A percentile compares a stretch with the other conserved stretches of the same genome.
Conservation (phyloP, 345 rosid species). For the Populus deltoides region DNA sequence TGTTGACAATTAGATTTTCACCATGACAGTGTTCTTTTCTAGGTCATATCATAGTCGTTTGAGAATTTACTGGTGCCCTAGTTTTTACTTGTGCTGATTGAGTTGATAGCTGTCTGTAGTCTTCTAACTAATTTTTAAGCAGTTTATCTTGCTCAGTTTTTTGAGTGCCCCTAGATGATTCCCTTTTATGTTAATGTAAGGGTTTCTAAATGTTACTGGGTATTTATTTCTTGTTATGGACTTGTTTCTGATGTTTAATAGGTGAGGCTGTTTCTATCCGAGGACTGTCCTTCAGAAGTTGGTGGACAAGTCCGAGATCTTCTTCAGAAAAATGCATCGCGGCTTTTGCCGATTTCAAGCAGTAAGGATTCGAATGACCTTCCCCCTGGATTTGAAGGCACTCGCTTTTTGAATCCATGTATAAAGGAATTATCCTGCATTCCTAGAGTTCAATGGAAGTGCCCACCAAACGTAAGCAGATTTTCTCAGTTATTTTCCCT, state of each 20-base stretch:
- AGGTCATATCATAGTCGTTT: not conserved
- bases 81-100: not conserved
- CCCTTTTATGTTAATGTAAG: not conserved
- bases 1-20: not conserved
- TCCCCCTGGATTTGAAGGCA: conserved; percentile 51
- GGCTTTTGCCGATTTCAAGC: conserved; percentile 9
- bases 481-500: not conserved
- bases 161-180: not conserved
- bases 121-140: not conserved
- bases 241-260: conserved; percentile 17
- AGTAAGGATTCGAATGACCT: conserved; percentile 18
- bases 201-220: not conserved
- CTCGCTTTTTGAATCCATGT: conserved; percentile 4
- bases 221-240: not conserved
- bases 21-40: not conserved
- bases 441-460: conserved; percentile 42
- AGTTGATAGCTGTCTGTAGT: not conserved
- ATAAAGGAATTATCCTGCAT: conserved; percentile 20
- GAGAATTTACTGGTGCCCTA: not conserved
- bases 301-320: conserved; percentile 23
- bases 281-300: conserved; percentile 53
- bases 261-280: conserved; percentile 48
- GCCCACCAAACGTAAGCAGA: conserved; percentile 47
- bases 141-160: not conserved
- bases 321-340: conserved; percentile 17